Percentiles rank a stretch among this genome's conserved stretches.
Evolutionary conservation across 2,329 filamentous ascomycete genomes (phyloP).

Genomic region (Cladosporium sp.): DNA sequence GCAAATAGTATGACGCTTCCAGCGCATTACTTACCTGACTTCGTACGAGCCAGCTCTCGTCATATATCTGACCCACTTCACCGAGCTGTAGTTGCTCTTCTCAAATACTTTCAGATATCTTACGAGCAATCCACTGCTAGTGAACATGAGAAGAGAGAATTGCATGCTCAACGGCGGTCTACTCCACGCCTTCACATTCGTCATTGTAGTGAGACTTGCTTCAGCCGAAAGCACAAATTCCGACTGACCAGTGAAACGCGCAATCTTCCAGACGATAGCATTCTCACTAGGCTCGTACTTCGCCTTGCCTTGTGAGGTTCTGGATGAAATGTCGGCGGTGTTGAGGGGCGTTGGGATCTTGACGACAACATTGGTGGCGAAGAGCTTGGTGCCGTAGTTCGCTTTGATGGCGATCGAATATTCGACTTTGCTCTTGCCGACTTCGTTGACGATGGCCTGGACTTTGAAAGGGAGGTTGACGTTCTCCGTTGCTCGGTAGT

Average conservation of each 20-base stretch:
- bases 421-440: slow-evolving; percentile 95
- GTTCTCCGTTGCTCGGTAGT: slow-evolving; percentile 96
- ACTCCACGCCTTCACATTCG: slow-evolving; percentile 96
- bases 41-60: slow-evolving; percentile 96
- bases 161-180: slow-evolving; percentile 85
- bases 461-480: slow-evolving; percentile 99
- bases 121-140: slow-evolving; percentile 85
- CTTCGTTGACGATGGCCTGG: slow-evolving; percentile 95
- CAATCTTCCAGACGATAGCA: slow-evolving; percentile 98
- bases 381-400: slow-evolving; percentile 94
- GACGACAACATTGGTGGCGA: slow-evolving; percentile 93
- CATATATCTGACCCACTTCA: slow-evolving; percentile 99
- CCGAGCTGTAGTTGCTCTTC: slow-evolving; percentile 97
- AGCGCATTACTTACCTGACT: slow-evolving; percentile 61
- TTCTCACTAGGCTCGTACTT: slow-evolving; percentile 99
- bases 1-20: not conserved
- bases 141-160: slow-evolving; percentile 97
- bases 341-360: slow-evolving; percentile 95
- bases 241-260: slow-evolving; percentile 95
- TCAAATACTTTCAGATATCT: slow-evolving; percentile 98
- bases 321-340: slow-evolving; percentile 87
- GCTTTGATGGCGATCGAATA: slow-evolving; percentile 97
- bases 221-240: slow-evolving; percentile 95
- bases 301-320: slow-evolving; percentile 92
- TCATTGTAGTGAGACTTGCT: slow-evolving; percentile 92